These are phyloP conservation scores for Candida insectalens DNA, from an alignment of 805 yeast species.

Conservation along the genomic window DNA sequence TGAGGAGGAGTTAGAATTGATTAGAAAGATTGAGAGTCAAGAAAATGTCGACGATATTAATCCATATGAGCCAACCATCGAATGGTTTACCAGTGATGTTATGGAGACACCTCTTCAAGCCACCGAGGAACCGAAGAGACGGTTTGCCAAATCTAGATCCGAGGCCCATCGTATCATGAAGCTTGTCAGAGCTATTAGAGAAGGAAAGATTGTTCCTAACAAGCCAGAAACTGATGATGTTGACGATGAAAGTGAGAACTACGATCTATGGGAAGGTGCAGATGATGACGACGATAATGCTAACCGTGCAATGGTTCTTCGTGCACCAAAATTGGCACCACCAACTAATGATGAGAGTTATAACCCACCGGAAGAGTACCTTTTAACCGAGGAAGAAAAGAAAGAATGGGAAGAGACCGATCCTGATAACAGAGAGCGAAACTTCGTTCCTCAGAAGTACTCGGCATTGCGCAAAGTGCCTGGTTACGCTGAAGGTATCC, in stretches of 20 bases:
- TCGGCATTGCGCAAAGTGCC: slow-evolving; percentile 84
- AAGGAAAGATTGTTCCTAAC: slow-evolving; percentile 85
- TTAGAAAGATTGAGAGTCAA: slow-evolving; percentile 75
- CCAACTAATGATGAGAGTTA: slow-evolving; percentile 96
- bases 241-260: slow-evolving; percentile 30
- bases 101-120: slow-evolving; percentile 91
- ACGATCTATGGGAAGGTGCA: slow-evolving; percentile 76
- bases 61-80: slow-evolving; percentile 90
- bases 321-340: slow-evolving; percentile 93
- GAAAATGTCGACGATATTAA: slow-evolving; percentile 70
- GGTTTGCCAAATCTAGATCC: slow-evolving; percentile 93
- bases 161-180: slow-evolving; percentile 97
- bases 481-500: slow-evolving; percentile 74
- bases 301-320: slow-evolving; percentile 82
- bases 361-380: slow-evolving; percentile 95
- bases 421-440: slow-evolving; percentile 68
- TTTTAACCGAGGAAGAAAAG: slow-evolving; percentile 69
- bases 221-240: slow-evolving; percentile 40
- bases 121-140: slow-evolving; percentile 92
- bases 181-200: slow-evolving; percentile 91
- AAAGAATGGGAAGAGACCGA: slow-evolving; percentile 61
- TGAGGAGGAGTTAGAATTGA: slow-evolving; percentile 80
- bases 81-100: slow-evolving; percentile 84
- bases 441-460: slow-evolving; percentile 76
- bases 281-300: slow-evolving; percentile 41